phyloP scores from a whole-genome alignment of 176 grass and related monocot species.

The Saccharum officinarum region DNA sequence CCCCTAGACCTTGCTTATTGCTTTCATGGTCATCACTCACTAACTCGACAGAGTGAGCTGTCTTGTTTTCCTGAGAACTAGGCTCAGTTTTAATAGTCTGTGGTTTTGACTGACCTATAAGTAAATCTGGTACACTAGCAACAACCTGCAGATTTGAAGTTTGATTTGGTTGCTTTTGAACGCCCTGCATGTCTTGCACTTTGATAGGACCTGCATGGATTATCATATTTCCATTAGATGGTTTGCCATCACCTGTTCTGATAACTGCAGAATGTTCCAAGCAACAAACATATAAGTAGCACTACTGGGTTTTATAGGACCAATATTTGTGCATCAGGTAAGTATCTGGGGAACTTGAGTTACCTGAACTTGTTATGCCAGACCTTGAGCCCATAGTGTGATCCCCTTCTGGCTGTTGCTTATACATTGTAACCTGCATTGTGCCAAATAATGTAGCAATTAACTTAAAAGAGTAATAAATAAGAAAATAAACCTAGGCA shows the following conservation, averaged over 20 bases:
- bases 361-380: conserved; percentile 37
- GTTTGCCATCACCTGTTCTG: conserved; percentile 42
- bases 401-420: conserved; percentile 43
- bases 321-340: conserved; percentile 11
- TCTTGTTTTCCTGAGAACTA: conserved; percentile 30
- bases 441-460: background rate
- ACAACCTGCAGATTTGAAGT: conserved; percentile 38
- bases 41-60: conserved; percentile 20
- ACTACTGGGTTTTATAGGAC: conserved; percentile 22
- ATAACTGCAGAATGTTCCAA: conserved; percentile 46
- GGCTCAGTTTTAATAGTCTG: conserved; percentile 36
- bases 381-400: conserved; percentile 36
- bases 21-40: conserved; percentile 32
- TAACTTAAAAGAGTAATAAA: conserved; percentile 23
- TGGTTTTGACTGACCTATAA: conserved; percentile 32
- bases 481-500: conserved; percentile 4
- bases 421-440: conserved; percentile 54
- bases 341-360: conserved; percentile 24
- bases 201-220: conserved; percentile 26
- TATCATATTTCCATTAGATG: conserved; percentile 22
- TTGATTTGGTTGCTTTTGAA: conserved; percentile 43
- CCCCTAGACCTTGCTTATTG: conserved; percentile 20
- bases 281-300: conserved; percentile 20
- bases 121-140: conserved; percentile 38
- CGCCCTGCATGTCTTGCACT: conserved; percentile 24